Evolutionary conservation across 2,329 filamentous ascomycete genomes (phyloP).

Genomic region (Stagonosporopsis vannaccii): DNA sequence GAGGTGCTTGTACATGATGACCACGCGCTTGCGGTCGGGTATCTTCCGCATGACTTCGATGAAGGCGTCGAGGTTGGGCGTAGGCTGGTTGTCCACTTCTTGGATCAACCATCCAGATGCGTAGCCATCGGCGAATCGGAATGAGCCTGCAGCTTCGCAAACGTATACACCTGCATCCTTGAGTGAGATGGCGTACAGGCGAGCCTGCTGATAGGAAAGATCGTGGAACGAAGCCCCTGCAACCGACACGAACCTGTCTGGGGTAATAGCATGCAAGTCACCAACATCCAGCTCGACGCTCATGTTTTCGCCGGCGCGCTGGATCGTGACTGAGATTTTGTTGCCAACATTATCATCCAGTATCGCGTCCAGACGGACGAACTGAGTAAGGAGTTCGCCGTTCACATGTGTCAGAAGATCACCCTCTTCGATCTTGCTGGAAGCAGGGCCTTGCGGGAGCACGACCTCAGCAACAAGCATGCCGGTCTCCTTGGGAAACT

Average conservation of each 20-base stretch:
- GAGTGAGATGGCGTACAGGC: conserved; percentile 89
- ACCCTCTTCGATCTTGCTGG: conserved; percentile 88
- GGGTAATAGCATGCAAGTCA: conserved; percentile 92
- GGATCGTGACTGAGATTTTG: conserved; percentile 80
- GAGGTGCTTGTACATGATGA: conserved; percentile 95
- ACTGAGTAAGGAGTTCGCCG: conserved; percentile 89
- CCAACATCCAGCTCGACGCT: conserved; percentile 85
- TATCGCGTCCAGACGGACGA: conserved; percentile 89
- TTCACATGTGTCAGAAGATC: conserved; percentile 95
- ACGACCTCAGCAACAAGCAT: conserved; percentile 98
- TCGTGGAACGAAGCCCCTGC: conserved; percentile 95
- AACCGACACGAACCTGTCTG: conserved; percentile 93
- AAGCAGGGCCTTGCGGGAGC: conserved; percentile 86
- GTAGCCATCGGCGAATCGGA: conserved; percentile 85
- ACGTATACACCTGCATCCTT: conserved; percentile 82
- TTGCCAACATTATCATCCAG: conserved; percentile 85
- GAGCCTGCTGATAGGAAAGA: conserved; percentile 96
- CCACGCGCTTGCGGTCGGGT: conserved; percentile 80
- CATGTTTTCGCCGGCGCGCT: conserved; percentile 86
- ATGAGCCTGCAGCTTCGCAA: conserved; percentile 93
- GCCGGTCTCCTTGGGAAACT: conserved; percentile 91
- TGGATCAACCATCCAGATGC: conserved; percentile 95
- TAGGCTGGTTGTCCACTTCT: conserved; percentile 89
- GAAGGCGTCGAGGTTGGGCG: conserved; percentile 85
- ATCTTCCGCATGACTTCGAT: conserved; percentile 90